Evolutionary conservation across 208 protist genomes (phyloP), one percentile per base, ranked within the genome.

Genomic region (Leishmania major): DNA sequence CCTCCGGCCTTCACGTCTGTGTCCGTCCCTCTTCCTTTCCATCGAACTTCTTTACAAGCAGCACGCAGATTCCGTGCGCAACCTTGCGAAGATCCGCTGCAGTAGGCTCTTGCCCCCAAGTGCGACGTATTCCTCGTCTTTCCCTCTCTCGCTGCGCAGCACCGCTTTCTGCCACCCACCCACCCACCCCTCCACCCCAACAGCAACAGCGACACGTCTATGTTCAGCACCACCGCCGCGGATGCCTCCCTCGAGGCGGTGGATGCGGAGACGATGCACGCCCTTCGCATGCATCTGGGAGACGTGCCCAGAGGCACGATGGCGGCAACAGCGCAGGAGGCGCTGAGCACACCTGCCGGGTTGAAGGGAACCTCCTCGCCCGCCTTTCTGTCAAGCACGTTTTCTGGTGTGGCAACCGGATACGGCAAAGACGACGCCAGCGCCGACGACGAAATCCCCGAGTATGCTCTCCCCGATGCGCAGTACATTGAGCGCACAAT

Each of bases 401-500:
- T 35, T 51, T 47, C 28, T 74, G 45, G 25, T 13, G 10, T 31
- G 37, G 69, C 40, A 35, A n/a, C 2, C 5, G 19, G 4, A 74
- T 35, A 5, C 72, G 10, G n/a, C n/a, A 60, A 53, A 64, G n/a
- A 17, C 53, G 13, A 28, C 55, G n/a, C 19, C 74, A 22, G 37
- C 2, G 22, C 57, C 28, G 19, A 40, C 19, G 59, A 69, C 28
- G 81, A 55, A 35, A 76, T 95, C 19, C 92, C 94, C 22, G 77
- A 93, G 47, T 94, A 95, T 71, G 89, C 91, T 8, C 84, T 96
- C 69, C 93, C 95, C 4, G 91, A 94, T 75, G 81, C 93, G 79
- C 76, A 82, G 71, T 97, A 96, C 86, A 74, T 97, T 28, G 95
- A 97, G 84, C 82, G 87, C 47, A 95, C 93, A 3, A 74, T 96